Conservation (phyloP, 768 basidiomycete genomes). For the Phylloporus scabripes region DNA sequence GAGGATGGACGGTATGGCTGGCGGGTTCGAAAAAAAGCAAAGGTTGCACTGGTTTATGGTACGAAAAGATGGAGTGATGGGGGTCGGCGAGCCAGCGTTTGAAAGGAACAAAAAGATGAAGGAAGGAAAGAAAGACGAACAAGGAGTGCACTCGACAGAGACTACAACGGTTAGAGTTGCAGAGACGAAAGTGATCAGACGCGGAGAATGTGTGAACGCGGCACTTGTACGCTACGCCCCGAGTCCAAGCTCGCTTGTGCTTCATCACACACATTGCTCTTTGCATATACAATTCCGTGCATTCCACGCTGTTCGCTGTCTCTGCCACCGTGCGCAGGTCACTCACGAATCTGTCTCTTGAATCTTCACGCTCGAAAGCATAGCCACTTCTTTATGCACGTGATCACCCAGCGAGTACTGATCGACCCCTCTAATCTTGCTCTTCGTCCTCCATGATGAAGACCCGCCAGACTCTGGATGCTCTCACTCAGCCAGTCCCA, state of each 20-base stretch:
- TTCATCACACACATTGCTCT: background rate
- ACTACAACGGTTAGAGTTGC: constrained; percentile 2
- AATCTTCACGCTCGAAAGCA: too few species aligned
- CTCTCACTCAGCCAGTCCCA: constrained; percentile 27
- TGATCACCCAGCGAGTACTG: too few species aligned
- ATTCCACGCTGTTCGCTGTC: constrained; percentile 7
- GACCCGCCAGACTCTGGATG: constrained; percentile 14
- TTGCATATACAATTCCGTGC: constrained; percentile 5
- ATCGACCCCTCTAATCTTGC: background rate
- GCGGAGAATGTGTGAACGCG: constrained; percentile 11
- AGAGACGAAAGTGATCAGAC: constrained; percentile 16
- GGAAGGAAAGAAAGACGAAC: constrained; percentile 2
- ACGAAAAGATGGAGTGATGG: constrained; percentile 5
- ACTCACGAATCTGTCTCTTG: background rate
- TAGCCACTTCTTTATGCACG: too few species aligned
- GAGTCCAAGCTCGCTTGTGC: background rate
- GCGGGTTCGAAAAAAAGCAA: constrained; percentile 17
- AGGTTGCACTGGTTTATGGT: constrained; percentile 10
- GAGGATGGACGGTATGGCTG: constrained; percentile 68
- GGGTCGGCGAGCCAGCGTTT: constrained; percentile 24
- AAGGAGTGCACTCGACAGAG: constrained; percentile 1
- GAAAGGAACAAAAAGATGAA: constrained; percentile 10
- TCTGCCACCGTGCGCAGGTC: constrained; percentile 3
- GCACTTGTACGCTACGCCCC: background rate
- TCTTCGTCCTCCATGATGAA: constrained; percentile 14